phyloP scores from a whole-genome alignment of 495 filamentous ascomycete species.

The Penicillium arizonense region DNA sequence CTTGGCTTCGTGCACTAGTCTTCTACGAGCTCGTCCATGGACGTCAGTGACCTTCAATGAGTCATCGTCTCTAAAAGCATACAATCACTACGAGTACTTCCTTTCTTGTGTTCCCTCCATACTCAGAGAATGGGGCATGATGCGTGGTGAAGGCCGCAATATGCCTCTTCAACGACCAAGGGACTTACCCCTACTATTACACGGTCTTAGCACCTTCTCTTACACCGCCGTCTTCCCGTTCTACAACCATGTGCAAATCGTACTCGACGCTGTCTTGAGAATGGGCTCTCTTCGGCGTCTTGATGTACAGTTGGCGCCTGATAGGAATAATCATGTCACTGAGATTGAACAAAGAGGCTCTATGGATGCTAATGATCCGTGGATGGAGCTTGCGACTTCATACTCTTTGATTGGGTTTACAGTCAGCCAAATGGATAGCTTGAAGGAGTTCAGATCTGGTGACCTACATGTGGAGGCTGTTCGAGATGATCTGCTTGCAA shows the following conservation, averaged over 20 bases:
- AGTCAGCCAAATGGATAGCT: constrained; percentile 19
- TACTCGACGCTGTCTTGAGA: constrained; percentile 27
- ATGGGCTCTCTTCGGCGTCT: constrained; percentile 31
- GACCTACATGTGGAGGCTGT: constrained; percentile 34
- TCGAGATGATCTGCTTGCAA: constrained; percentile 23
- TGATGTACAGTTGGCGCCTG: constrained; percentile 33
- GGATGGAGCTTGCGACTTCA: constrained; percentile 43
- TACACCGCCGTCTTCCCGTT: constrained; percentile 47
- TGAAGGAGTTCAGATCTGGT: constrained; percentile 26
- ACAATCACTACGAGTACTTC: constrained; percentile 47
- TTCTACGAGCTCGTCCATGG: constrained; percentile 30
- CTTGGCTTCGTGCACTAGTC: constrained; percentile 12
- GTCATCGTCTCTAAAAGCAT: constrained; percentile 40
- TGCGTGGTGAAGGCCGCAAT: not conserved
- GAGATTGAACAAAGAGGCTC: constrained; percentile 41
- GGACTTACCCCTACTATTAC: constrained; percentile 12
- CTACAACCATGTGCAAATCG: constrained; percentile 41
- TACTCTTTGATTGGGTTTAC: constrained; percentile 38
- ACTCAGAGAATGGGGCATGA: constrained; percentile 31
- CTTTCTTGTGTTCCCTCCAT: constrained; percentile 35
- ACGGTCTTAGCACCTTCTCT: constrained; percentile 28
- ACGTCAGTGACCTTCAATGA: constrained; percentile 40
- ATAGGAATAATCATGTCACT: constrained; percentile 27
- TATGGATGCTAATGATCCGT: constrained; percentile 42
- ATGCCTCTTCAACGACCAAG: not conserved